Evolutionary conservation across 1,284 basidiomycete genomes (phyloP).

Genomic region (Melampsora medusae): DNA sequence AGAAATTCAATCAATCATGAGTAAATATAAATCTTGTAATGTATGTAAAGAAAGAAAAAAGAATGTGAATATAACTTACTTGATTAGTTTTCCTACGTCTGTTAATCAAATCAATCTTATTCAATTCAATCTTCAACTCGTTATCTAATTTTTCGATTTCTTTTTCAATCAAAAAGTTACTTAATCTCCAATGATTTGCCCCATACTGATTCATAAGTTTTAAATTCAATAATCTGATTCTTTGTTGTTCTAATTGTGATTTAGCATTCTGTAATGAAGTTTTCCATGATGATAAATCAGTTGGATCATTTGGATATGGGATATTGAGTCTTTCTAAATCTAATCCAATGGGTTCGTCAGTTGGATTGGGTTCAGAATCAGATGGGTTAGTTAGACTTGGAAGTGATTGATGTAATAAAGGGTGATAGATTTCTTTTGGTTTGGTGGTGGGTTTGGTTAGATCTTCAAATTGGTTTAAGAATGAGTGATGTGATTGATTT

Average conservation of each 20-base stretch:
- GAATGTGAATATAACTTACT: conserved; percentile 54
- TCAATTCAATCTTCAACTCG: conserved; percentile 69
- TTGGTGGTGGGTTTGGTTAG: neutral
- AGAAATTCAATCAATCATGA: conserved; percentile 8
- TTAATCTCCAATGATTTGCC: conserved; percentile 82
- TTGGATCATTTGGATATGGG: conserved; percentile 51
- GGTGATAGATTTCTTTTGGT: neutral
- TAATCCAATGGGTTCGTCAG: conserved; percentile 24
- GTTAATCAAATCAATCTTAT: conserved; percentile 76
- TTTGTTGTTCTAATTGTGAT: conserved; percentile 85
- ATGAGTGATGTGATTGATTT: conserved; percentile 9
- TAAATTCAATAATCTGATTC: conserved; percentile 79
- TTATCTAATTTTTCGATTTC: conserved; percentile 72
- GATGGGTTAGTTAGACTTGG: neutral
- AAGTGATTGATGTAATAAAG: neutral
- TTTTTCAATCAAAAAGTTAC: conserved; percentile 80
- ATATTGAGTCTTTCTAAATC: conserved; percentile 30
- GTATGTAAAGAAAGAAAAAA: too few relatives aligned
- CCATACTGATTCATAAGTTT: conserved; percentile 82
- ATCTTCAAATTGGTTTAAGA: conserved; percentile 18
- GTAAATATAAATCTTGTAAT: neutral
- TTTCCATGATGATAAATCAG: conserved; percentile 74
- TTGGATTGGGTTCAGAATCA: conserved; percentile 10
- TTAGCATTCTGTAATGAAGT: conserved; percentile 73
- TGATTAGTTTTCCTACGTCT: conserved; percentile 78